These are phyloP conservation scores for Corinectria fuckeliana DNA, from an alignment of 2,329 filamentous ascomycete species.

Conservation along the genomic window DNA sequence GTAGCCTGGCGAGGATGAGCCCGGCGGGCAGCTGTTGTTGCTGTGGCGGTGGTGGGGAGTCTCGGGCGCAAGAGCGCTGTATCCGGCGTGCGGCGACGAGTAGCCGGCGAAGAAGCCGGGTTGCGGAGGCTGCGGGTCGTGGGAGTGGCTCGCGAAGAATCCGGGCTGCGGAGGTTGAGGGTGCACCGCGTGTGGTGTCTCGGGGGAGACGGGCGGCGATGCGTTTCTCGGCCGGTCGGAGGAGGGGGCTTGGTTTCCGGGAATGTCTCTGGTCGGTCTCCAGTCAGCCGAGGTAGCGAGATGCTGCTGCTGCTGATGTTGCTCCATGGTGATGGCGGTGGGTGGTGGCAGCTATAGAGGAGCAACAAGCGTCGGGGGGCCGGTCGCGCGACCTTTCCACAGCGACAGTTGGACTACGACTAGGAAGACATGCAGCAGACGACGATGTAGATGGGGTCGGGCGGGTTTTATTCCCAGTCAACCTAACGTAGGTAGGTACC, in stretches of 20 bases:
- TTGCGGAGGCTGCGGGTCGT: background rate
- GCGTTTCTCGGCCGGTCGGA: background rate
- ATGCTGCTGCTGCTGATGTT: background rate
- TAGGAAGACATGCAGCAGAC: background rate
- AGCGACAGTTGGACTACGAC: background rate
- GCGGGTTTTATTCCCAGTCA: background rate
- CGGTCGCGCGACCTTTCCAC: background rate
- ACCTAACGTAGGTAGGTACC: too few species aligned
- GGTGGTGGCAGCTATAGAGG: background rate
- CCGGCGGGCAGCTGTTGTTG: background rate
- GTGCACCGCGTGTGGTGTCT: background rate
- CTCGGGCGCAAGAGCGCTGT: background rate
- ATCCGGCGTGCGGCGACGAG: background rate
- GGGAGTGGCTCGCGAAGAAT: background rate
- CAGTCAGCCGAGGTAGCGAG: constrained; percentile 7
- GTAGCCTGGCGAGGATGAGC: constrained; percentile 4
- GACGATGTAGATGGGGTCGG: background rate
- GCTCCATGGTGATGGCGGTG: constrained; percentile 2
- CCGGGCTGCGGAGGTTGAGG: background rate
- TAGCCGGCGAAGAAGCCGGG: background rate
- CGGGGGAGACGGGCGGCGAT: constrained; percentile 5
- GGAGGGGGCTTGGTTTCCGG: background rate
- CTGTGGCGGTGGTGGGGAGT: too few species aligned
- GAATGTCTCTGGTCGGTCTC: constrained; percentile 9
- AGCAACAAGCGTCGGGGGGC: background rate